These are phyloP conservation scores for Pichia sporocuriosa DNA, from an alignment of 805 yeast species.

Conservation along the genomic window DNA sequence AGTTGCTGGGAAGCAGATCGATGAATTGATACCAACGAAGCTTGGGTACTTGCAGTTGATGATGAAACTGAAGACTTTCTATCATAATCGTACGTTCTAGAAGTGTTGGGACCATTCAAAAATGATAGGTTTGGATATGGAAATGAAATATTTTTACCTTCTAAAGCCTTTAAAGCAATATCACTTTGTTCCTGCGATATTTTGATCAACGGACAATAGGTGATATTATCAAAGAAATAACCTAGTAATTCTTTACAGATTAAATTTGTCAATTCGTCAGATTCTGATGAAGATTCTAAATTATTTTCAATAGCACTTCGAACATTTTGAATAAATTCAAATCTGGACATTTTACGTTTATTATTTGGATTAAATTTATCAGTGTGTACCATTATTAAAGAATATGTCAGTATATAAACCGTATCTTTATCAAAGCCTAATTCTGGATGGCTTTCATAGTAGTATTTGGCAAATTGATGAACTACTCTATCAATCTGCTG, in stretches of 20 bases:
- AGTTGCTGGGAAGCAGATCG: not conserved
- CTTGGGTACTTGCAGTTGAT: not conserved
- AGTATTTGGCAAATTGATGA: conserved; percentile 48
- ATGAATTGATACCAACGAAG: conserved; percentile 2
- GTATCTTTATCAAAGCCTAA: conserved; percentile 40
- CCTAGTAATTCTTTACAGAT: conserved; percentile 38
- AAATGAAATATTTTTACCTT: conserved; percentile 9
- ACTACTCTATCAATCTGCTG: conserved; percentile 71
- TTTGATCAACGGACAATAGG: conserved; percentile 49
- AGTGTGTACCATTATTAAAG: conserved; percentile 66
- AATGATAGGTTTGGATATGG: conserved; percentile 27
- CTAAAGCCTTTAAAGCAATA: conserved; percentile 17
- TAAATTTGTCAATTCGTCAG: conserved; percentile 23
- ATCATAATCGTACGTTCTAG: not conserved
- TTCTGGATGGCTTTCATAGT: conserved; percentile 36
- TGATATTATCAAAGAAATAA: conserved; percentile 63
- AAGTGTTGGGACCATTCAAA: conserved; percentile 7
- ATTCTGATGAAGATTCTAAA: conserved; percentile 4
- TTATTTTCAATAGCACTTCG: conserved; percentile 22
- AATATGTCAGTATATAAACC: conserved; percentile 56
- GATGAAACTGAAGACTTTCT: conserved; percentile 8
- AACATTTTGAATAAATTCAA: conserved; percentile 47
- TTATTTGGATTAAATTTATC: conserved; percentile 65
- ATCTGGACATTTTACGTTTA: conserved; percentile 57
- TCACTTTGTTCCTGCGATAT: conserved; percentile 24